Conservation (phyloP, 2,329 filamentous ascomycete genomes). For the Monilinia fructigena region DNA sequence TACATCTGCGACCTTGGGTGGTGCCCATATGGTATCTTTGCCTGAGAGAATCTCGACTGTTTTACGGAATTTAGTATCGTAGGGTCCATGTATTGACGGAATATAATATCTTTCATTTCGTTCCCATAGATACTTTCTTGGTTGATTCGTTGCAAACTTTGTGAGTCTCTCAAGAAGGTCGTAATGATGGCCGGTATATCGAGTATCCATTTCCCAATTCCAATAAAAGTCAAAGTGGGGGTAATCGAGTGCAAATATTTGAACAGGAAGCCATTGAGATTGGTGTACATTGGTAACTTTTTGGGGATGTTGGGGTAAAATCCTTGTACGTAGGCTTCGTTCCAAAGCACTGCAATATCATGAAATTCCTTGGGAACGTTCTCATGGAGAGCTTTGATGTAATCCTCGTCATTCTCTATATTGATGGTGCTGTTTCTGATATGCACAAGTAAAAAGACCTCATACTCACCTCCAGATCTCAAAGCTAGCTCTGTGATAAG, state of each 20-base stretch:
- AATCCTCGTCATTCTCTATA: slow-evolving; percentile 59
- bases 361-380: slow-evolving; percentile 69
- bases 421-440: slow-evolving; percentile 62
- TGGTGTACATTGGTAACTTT: slow-evolving; percentile 41
- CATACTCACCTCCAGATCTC: slow-evolving; percentile 75
- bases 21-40: slow-evolving; percentile 57
- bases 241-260: slow-evolving; percentile 72
- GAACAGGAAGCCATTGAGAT: slow-evolving; percentile 58
- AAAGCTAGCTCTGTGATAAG: slow-evolving; percentile 75
- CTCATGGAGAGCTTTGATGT: slow-evolving; percentile 58
- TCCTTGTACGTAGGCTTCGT: slow-evolving; percentile 68
- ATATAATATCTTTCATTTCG: slow-evolving; percentile 72
- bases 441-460: slow-evolving; percentile 77
- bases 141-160: slow-evolving; percentile 64
- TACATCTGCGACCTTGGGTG: slow-evolving; percentile 57
- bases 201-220: slow-evolving; percentile 75
- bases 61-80: slow-evolving; percentile 64
- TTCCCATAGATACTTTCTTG: slow-evolving; percentile 72
- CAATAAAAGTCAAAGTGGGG: slow-evolving; percentile 67
- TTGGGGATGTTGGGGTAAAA: slow-evolving; percentile 71
- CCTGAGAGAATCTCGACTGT: slow-evolving; percentile 51
- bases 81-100: slow-evolving; percentile 64
- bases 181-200: slow-evolving; percentile 79
- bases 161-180: slow-evolving; percentile 68
- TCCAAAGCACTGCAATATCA: slow-evolving; percentile 72